Conservation (phyloP, 805 yeast species). For the Saccharomycopsis capsularis region DNA sequence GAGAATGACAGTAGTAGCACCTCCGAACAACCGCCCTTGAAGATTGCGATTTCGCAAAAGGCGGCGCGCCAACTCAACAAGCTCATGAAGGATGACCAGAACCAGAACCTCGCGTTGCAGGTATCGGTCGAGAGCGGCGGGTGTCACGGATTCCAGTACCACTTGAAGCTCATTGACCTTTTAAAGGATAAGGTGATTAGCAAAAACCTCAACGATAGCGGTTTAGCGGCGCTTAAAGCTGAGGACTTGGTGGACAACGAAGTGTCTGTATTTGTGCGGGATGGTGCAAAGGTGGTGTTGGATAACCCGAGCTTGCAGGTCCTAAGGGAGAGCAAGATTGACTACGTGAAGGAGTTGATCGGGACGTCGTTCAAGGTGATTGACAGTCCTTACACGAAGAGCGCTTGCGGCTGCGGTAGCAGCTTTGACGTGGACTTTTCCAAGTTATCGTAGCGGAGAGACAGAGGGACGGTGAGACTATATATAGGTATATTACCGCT, state of each 20-base stretch:
- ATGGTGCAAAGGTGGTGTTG: constrained; percentile 59
- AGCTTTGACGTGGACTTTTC: constrained; percentile 65
- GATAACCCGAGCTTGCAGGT: constrained; percentile 78
- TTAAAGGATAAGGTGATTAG: constrained; percentile 28
- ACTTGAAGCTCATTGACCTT: constrained; percentile 52
- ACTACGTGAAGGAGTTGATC: constrained; percentile 85
- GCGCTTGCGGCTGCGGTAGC: constrained; percentile 79
- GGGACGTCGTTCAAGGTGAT: constrained; percentile 91
- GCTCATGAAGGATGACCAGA: constrained; percentile 46
- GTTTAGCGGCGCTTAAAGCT: neutral
- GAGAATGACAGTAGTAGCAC: neutral
- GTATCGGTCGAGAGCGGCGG: constrained; percentile 92
- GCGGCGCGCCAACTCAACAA: constrained; percentile 44
- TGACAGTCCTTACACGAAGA: constrained; percentile 81
- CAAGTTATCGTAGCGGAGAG: constrained; percentile 17
- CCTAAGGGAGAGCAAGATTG: constrained; percentile 77
- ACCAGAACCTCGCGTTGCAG: constrained; percentile 57
- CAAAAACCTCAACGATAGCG: constrained; percentile 23
- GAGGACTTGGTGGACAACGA: constrained; percentile 27
- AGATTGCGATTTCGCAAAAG: constrained; percentile 31
- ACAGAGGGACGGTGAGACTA: too few species aligned
- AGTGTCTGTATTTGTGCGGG: constrained; percentile 53
- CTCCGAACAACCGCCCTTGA: constrained; percentile 25
- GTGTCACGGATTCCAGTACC: constrained; percentile 95
- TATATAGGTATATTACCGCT: too few species aligned